Percentiles rank a stretch among this genome's conserved stretches.
Evolutionary conservation across 148 eudicot species (phyloP).

Genomic region (Rhododendron mucronatum): DNA sequence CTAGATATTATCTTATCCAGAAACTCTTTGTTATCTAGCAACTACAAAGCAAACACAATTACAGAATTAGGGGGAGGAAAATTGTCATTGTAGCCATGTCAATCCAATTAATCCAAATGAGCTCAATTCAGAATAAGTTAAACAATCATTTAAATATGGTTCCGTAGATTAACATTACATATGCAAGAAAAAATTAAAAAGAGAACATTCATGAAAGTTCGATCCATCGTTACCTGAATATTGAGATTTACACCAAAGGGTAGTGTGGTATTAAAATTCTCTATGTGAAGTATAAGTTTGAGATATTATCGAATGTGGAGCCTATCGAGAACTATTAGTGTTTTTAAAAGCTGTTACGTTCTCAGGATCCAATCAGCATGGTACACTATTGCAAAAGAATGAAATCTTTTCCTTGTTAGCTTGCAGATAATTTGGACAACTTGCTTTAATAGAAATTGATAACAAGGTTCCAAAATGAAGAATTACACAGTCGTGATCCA

Average conservation of each 20-base stretch:
- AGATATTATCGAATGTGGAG: neutral
- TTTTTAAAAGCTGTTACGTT: neutral
- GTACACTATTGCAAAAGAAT: neutral
- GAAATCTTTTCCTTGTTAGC: neutral
- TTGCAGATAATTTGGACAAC: neutral
- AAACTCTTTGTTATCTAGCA: conserved; percentile 45
- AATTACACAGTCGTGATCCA: neutral
- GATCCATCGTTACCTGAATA: neutral
- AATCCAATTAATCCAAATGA: neutral
- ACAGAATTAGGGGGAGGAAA: neutral
- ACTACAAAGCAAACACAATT: conserved; percentile 24
- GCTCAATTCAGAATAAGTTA: neutral
- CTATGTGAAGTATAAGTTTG: neutral
- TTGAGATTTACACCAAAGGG: neutral
- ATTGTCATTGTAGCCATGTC: neutral
- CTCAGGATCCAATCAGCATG: neutral
- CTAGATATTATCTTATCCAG: conserved; percentile 42
- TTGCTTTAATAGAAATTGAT: neutral
- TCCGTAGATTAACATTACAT: neutral
- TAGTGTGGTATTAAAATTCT: neutral
- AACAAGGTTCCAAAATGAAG: neutral
- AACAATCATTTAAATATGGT: neutral
- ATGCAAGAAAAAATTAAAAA: neutral
- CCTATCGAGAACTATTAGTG: neutral
- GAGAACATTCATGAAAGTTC: neutral